Base-by-base conservation (phyloP, 1,284 basidiomycete species). In the Papiliotrema nemorosa region DNA sequence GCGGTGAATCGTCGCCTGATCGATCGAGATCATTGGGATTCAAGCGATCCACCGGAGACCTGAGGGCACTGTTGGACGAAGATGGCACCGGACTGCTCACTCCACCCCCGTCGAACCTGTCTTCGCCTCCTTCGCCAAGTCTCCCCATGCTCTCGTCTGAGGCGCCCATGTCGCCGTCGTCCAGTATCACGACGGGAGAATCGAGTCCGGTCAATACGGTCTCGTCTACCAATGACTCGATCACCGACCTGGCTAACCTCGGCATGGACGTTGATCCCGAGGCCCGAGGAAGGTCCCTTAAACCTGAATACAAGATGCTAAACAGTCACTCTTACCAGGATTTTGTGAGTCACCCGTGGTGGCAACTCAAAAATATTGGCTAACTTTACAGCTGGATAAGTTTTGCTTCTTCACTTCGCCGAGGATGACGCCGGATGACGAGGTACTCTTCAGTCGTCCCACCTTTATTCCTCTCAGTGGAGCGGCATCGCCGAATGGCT, bases 321-420 rank as follows among this genome's bases (percentile, higher is more conserved):
- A 59, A 50, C 40, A 56, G 53, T 16, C 46, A 56, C 24, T 64
- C 60, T 25, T 72, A 72, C 45, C 69, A 73, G 47, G 70, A 73
- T 49, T 73, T 75, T 47, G 72, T 74, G 31, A 61, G 71, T 64
- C 7, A 2, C n/a, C n/a, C n/a, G n/a, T n/a, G n/a, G 16, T 24
- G 12, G 24, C 27, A 13, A 9, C 10, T 20, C 38, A 16, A 25
- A 14, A 25, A 13, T 10, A 12, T 39, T 2, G 36, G 41, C 37
- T 57, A 42, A 46, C 45, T 16, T 27, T 33, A 24, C 47, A 74
- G 72, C 57, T 75, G 12, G 66, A 70, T 52, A 69, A 69, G 48
- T 75, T 73, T 54, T 75, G 73, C 58, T 75, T 75, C 62, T 75
- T 73, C 67, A 67, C 73, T 47, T 69, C 67, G 14, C 70, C 70